Percentiles rank a stretch among this genome's conserved stretches.
These are phyloP conservation scores for Rhodotorula paludigena DNA, from an alignment of 768 basidiomycete genomes.

Conservation along the genomic window DNA sequence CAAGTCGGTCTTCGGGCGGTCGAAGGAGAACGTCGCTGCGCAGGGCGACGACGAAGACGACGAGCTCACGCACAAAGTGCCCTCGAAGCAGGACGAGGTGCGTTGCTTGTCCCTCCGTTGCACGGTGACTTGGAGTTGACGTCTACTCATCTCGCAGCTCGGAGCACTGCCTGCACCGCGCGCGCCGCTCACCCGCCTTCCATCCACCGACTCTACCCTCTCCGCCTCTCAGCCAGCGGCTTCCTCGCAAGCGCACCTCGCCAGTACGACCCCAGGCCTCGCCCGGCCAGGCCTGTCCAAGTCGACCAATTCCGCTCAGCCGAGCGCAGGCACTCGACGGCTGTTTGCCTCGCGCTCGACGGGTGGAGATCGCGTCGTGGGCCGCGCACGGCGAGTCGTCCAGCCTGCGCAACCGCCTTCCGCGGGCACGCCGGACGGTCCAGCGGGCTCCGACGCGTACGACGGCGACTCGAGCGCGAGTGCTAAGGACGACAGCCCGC, in stretches of 20 bases:
- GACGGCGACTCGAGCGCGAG: background rate
- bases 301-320: background rate
- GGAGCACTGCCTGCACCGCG: background rate
- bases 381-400: background rate
- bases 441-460: too few relatives aligned
- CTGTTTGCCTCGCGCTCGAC: background rate
- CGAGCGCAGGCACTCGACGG: background rate
- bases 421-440: background rate
- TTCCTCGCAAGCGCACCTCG: background rate
- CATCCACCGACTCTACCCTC: background rate
- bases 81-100: background rate
- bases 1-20: background rate
- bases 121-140: background rate
- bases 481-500: background rate
- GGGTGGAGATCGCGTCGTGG: background rate
- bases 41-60: background rate
- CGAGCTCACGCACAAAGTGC: slow-evolving; percentile 8
- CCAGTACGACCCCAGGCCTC: slow-evolving; percentile 18
- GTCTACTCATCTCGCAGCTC: background rate
- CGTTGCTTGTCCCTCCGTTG: background rate
- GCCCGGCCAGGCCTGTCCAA: slow-evolving; percentile 21
- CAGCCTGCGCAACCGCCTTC: slow-evolving; percentile 1
- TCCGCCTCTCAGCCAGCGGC: slow-evolving; percentile 2
- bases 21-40: background rate
- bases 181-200: background rate